Evolutionary conservation across 2,329 filamentous ascomycete species (phyloP).

Genomic region (Cladophialophora carrionii): DNA sequence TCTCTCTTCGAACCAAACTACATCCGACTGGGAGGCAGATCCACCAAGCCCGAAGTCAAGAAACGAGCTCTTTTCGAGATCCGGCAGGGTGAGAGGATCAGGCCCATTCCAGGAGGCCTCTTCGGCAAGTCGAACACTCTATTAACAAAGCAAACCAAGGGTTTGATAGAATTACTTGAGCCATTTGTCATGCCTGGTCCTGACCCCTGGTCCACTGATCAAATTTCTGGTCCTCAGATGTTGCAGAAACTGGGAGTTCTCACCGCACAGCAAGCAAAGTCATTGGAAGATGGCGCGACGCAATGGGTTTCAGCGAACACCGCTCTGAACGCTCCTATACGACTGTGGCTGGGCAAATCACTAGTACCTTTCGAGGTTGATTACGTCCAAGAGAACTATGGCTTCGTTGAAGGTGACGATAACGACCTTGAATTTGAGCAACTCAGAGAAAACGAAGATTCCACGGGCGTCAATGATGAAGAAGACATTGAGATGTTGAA

Average conservation of each 20-base stretch:
- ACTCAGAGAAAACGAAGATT: conserved; percentile 63
- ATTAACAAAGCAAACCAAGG: conserved; percentile 50
- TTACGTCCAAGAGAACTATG: conserved; percentile 55
- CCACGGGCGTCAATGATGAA: conserved; percentile 57
- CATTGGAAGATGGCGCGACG: conserved; percentile 57
- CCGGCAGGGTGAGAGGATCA: conserved; percentile 45
- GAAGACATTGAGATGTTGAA: conserved; percentile 57
- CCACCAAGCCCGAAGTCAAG: conserved; percentile 67
- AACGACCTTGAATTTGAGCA: conserved; percentile 63
- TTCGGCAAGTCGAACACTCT: conserved; percentile 46
- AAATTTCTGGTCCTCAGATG: conserved; percentile 37
- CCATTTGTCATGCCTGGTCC: conserved; percentile 45
- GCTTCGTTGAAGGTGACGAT: conserved; percentile 61
- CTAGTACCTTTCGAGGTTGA: conserved; percentile 52
- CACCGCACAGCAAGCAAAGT: conserved; percentile 64
- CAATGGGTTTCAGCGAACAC: conserved; percentile 47
- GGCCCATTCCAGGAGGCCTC: conserved; percentile 48
- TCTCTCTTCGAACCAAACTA: conserved; percentile 65
- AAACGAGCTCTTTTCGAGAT: conserved; percentile 69
- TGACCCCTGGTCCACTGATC: conserved; percentile 56
- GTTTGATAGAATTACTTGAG: conserved; percentile 49
- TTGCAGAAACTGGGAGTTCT: conserved; percentile 63
- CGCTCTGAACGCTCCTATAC: conserved; percentile 49
- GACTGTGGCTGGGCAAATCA: conserved; percentile 61
- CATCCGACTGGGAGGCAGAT: conserved; percentile 70